Evolutionary conservation across 176 grass and related monocot species (phyloP).

Genomic region (Carex littledalei): DNA sequence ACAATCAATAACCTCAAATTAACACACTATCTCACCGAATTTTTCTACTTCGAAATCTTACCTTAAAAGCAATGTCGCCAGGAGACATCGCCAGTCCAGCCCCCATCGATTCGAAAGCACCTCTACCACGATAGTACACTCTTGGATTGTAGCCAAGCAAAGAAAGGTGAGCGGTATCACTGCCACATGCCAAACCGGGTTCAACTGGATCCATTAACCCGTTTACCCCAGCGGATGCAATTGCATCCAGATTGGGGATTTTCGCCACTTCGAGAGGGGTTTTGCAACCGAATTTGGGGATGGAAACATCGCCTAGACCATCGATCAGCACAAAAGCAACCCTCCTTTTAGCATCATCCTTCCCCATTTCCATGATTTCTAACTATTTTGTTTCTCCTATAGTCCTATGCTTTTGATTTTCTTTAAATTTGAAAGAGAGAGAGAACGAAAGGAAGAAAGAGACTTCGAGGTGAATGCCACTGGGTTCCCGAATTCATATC

Average conservation of each 20-base stretch:
- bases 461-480: too few relatives aligned
- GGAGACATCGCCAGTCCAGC: conserved; percentile 81
- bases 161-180: conserved; percentile 92
- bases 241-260: conserved; percentile 47
- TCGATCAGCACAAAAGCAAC: conserved; percentile 78
- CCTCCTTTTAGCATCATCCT: conserved; percentile 22
- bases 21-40: neutral
- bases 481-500: too few relatives aligned
- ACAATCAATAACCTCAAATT: neutral
- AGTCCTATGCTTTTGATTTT: neutral
- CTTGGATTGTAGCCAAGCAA: conserved; percentile 82
- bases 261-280: conserved; percentile 50
- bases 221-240: conserved; percentile 64
- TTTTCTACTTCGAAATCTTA: conserved; percentile 1
- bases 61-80: conserved; percentile 98
- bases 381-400: neutral
- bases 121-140: conserved; percentile 79
- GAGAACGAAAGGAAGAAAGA: neutral
- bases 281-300: conserved; percentile 39
- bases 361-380: neutral
- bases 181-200: conserved; percentile 74
- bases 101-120: conserved; percentile 97
- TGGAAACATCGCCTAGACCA: conserved; percentile 66
- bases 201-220: conserved; percentile 96
- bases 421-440: neutral